These are phyloP conservation scores for Tolypocladium pustulatum DNA, from an alignment of 2,329 filamentous ascomycete species.

Conservation along the genomic window DNA sequence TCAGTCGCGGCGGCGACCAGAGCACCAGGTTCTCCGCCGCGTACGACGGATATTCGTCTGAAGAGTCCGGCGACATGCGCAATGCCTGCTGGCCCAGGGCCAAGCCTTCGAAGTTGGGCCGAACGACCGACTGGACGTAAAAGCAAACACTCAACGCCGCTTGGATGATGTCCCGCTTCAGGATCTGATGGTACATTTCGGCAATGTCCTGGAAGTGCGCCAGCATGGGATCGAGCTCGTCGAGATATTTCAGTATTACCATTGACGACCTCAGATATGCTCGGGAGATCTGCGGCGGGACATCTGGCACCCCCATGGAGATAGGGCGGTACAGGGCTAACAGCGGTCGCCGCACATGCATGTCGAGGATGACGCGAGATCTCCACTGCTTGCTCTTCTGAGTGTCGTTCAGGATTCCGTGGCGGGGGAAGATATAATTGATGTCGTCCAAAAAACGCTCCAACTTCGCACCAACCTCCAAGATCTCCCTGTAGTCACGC, in stretches of 20 bases:
- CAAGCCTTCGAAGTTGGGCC: conserved; percentile 16
- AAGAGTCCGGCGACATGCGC: conserved; percentile 22
- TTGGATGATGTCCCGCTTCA: conserved; percentile 44
- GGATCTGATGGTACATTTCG: conserved; percentile 41
- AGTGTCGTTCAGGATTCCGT: conserved; percentile 28
- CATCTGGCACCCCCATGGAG: conserved; percentile 38
- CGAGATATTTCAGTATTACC: conserved; percentile 43
- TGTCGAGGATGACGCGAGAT: conserved; percentile 39
- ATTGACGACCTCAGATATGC: conserved; percentile 44
- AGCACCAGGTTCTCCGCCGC: conserved; percentile 25
- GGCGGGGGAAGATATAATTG: conserved; percentile 39
- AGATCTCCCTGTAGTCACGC: conserved; percentile 40
- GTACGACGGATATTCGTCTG: conserved; percentile 23
- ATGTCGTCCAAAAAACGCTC: conserved; percentile 45
- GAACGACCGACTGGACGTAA: conserved; percentile 32
- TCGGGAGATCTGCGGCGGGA: conserved; percentile 39
- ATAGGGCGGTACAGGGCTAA: conserved; percentile 44
- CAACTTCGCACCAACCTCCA: conserved; percentile 42
- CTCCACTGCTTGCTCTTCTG: conserved; percentile 41
- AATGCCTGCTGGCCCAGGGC: conserved; percentile 19
- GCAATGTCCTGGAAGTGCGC: conserved; percentile 35
- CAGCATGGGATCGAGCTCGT: conserved; percentile 38
- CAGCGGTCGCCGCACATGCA: conserved; percentile 42
- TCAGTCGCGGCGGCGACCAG: conserved; percentile 30
- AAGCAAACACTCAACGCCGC: conserved; percentile 45